phyloP scores from a whole-genome alignment of 2,329 filamentous ascomycete species.

The Aphanocladium album region DNA sequence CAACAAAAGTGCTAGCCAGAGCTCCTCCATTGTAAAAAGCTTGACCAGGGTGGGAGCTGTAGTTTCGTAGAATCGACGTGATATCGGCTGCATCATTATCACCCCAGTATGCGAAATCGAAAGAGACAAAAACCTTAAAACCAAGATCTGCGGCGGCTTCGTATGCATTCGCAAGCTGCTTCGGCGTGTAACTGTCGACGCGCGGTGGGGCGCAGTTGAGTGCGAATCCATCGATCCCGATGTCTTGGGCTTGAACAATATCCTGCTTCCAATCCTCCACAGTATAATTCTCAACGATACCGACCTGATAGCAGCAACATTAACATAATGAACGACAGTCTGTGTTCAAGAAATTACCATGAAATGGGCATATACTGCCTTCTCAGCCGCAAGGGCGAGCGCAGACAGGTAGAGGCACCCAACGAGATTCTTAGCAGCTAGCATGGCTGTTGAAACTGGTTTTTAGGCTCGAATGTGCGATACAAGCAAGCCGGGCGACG shows the following conservation, averaged over 20 bases:
- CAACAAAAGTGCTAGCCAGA: constrained; percentile 21
- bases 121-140: constrained; percentile 21
- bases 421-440: not conserved
- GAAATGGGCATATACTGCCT: not conserved
- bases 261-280: constrained; percentile 18
- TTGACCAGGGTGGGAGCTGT: constrained; percentile 16
- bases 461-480: no score
- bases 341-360: not conserved
- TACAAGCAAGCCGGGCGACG: not conserved
- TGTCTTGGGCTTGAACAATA: constrained; percentile 18
- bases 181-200: constrained; percentile 19
- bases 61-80: constrained; percentile 16
- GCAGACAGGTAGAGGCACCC: not conserved
- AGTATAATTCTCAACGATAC: constrained; percentile 19
- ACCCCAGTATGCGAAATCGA: constrained; percentile 22
- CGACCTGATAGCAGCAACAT: constrained; percentile 12
- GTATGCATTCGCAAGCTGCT: constrained; percentile 19
- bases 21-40: constrained; percentile 18
- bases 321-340: not conserved
- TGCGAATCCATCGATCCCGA: constrained; percentile 21
- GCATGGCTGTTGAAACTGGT: not conserved
- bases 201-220: constrained; percentile 20
- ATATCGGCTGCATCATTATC: constrained; percentile 18
- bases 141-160: constrained; percentile 16
- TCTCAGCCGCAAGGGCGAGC: not conserved